Base-by-base conservation (phyloP, 2,329 filamentous ascomycete genomes). In the Neodidymelliopsis sp. region DNA sequence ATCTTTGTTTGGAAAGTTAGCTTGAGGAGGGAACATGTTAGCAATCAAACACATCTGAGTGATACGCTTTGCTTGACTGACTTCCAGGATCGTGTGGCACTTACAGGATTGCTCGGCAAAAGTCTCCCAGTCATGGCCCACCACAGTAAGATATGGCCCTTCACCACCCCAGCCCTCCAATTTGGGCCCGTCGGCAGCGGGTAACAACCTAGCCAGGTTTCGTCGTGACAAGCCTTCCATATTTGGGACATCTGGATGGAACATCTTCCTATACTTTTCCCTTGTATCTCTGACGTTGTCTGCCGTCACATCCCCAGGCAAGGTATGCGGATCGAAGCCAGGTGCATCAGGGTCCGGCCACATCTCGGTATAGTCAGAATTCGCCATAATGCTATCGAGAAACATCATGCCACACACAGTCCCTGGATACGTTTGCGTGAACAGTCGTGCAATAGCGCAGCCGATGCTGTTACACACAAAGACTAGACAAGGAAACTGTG, bases 311-410 rank as follows among this genome's bases (percentile, higher is more conserved):
- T 70, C 77, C 1, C 59, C 40, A 0, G 79, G 79, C 3, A 83
- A 64, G 0, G 57, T 59, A 0, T 54, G 43, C 0, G 62, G 59
- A 36, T 81, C 73, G 54, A 84, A 84, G 4, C 47, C 69, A 0
- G 72, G 51, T 0, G 69, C 70, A 45, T 83, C 80, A 0, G 82
- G 81, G 53, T 85, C 77, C 0, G 83, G 82, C 61, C 81, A 82
- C 4, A 84, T 53, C 5, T 77, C 79, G 2, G 82, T 75, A 22
- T 81, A 80, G 56, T 85, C 79, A 0, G 77, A 77, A 59, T 84
- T 82, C 12, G 82, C 79, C 63, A 85, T 78, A 54, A 83, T 79
- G 25, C 78, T 82, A 60, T 85, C 83, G 1, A 86, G 77, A 7
- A 84, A 75, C 1, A 85, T 45, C 24, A 80, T 65, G 0, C 72